Evolutionary conservation across 768 basidiomycete species (phyloP).

Genomic region (Dioszegia hungarica): DNA sequence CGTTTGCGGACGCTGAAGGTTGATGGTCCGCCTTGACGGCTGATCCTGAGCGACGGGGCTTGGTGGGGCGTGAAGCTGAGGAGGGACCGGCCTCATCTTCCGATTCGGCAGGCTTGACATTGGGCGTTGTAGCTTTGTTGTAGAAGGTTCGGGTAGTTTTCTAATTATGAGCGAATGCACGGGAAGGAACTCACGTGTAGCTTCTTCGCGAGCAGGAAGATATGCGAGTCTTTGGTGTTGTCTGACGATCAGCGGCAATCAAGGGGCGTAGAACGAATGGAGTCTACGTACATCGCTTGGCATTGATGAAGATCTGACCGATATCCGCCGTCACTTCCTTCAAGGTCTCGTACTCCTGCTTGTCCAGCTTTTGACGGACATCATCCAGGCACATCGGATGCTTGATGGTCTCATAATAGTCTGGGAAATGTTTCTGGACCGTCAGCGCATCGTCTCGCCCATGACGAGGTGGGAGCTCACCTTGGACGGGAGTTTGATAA

Average conservation of each 20-base stretch:
- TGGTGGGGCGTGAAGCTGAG: not conserved
- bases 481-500: constrained; percentile 40
- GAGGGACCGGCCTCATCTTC: constrained; percentile 16
- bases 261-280: not conserved
- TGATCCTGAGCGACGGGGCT: not conserved
- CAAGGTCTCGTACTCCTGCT: constrained; percentile 29
- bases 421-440: constrained; percentile 31
- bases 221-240: constrained; percentile 40
- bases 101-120: constrained; percentile 20
- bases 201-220: constrained; percentile 45
- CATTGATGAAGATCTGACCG: constrained; percentile 45
- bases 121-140: constrained; percentile 8
- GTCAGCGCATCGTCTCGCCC: not conserved
- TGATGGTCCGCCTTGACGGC: not conserved
- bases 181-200: constrained; percentile 32
- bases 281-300: constrained; percentile 46
- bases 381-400: constrained; percentile 40
- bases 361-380: constrained; percentile 29
- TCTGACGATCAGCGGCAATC: constrained; percentile 20
- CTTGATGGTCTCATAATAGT: constrained; percentile 45
- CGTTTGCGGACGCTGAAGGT: constrained; percentile 3
- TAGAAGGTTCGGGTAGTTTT: constrained; percentile 38
- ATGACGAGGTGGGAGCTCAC: constrained; percentile 11
- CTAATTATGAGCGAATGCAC: constrained; percentile 11
- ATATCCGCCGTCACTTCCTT: constrained; percentile 39